Evolutionary conservation across 2,329 filamentous ascomycete genomes (phyloP).

Genomic region (Diplodia corticola): DNA sequence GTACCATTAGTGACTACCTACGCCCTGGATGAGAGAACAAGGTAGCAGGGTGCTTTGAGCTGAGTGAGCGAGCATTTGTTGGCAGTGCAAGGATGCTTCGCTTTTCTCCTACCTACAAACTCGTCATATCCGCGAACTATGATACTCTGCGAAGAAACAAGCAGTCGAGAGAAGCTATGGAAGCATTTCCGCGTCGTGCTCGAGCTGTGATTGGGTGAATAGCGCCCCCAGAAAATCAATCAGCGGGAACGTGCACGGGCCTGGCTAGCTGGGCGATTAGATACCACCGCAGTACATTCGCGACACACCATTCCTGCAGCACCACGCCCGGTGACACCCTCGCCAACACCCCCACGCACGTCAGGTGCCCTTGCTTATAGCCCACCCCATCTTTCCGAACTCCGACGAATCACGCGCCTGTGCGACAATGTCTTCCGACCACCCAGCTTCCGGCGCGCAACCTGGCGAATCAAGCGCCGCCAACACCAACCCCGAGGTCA

Average conservation of each 20-base stretch:
- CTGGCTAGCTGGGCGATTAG: background rate
- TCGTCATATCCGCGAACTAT: background rate
- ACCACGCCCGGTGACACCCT: conserved; percentile 14
- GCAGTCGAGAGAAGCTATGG: background rate
- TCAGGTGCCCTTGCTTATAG: conserved; percentile 18
- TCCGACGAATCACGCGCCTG: conserved; percentile 19
- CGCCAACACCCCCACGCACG: conserved; percentile 14
- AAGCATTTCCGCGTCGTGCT: background rate
- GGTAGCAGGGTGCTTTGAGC: background rate
- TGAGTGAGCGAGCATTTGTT: background rate
- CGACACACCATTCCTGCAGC: conserved; percentile 22
- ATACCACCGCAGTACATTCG: conserved; percentile 18
- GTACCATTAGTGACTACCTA: conserved; percentile 5
- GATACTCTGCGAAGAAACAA: background rate
- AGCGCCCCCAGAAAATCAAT: background rate
- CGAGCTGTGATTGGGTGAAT: background rate
- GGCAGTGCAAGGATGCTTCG: background rate
- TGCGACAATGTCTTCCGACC: conserved; percentile 18
- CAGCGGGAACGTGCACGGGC: conserved; percentile 10
- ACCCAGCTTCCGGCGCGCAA: conserved; percentile 8
- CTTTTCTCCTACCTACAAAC: background rate
- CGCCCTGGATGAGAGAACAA: background rate
- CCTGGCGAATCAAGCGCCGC: background rate
- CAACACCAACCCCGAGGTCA: conserved; percentile 18
- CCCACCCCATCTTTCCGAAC: background rate